phyloP scores from a whole-genome alignment of 2,329 filamentous ascomycete genomes.

The Eutypa lata region DNA sequence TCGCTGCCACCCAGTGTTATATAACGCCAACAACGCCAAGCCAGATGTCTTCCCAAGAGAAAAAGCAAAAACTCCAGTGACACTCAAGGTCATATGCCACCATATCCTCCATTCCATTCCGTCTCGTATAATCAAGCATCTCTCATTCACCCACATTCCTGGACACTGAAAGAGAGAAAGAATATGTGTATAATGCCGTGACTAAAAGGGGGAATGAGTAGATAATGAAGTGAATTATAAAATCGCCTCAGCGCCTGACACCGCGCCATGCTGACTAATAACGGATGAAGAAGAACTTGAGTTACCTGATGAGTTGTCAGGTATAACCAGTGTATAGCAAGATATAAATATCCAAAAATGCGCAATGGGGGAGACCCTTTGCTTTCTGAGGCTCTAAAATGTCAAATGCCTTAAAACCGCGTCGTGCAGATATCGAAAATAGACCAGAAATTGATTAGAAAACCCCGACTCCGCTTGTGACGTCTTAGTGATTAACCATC shows the following conservation, averaged over 20 bases:
- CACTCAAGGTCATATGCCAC: too few relatives aligned
- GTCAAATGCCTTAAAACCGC: background rate
- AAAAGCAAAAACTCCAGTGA: background rate
- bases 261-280: conserved; percentile 25
- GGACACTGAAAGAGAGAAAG: too few relatives aligned
- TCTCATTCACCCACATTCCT: too few relatives aligned
- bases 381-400: background rate
- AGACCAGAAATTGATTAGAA: too few relatives aligned
- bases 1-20: too few relatives aligned
- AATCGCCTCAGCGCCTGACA: conserved; percentile 17
- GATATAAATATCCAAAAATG: too few relatives aligned
- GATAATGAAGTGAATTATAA: conserved; percentile 1
- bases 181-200: too few relatives aligned
- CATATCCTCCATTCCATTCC: too few relatives aligned
- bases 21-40: background rate
- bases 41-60: background rate
- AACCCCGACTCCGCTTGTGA: too few relatives aligned
- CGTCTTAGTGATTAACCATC: conserved; percentile 33
- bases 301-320: conserved; percentile 14
- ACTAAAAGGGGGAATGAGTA: background rate
- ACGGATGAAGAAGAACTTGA: conserved; percentile 20
- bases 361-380: conserved; percentile 9
- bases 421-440: too few relatives aligned
- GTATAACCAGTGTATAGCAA: conserved; percentile 13
- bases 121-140: too few relatives aligned